Percentiles rank a stretch among this genome's conserved stretches.
These are phyloP conservation scores for rapeseed (Brassica napus) DNA, from an alignment of 345 rosid species.

Conservation along the genomic window DNA sequence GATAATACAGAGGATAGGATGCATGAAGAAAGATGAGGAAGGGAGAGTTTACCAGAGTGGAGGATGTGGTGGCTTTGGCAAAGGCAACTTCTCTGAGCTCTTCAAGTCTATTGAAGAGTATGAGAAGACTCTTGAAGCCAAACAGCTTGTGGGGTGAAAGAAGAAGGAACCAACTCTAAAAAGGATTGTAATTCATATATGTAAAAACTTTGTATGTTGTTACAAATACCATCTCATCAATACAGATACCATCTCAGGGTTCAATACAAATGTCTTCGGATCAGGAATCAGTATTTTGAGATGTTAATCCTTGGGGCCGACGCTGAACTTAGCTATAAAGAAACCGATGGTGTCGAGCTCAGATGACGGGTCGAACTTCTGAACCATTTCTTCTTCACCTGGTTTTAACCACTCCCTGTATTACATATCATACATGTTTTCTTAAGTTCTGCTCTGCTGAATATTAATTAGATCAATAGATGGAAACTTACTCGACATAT, in stretches of 20 bases:
- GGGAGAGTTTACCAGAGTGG: conserved; percentile 84
- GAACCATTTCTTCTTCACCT: conserved; percentile 86
- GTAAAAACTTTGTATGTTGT: conserved; percentile 3
- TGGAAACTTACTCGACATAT: conserved; percentile 66
- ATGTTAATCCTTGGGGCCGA: conserved; percentile 50
- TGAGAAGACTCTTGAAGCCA: conserved; percentile 80
- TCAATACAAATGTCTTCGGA: conserved; percentile 15
- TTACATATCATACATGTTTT: conserved; percentile 16
- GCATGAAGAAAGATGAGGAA: conserved; percentile 65
- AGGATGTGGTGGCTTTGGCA: conserved; percentile 95
- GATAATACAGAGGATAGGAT: conserved; percentile 90
- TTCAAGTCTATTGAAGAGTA: conserved; percentile 92
- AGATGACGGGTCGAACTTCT: conserved; percentile 90
- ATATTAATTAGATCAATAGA: background rate
- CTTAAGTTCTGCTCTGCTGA: background rate
- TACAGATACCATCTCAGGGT: background rate
- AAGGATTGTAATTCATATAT: background rate
- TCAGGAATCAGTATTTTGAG: background rate
- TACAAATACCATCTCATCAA: conserved; percentile 7
- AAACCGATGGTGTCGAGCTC: conserved; percentile 89
- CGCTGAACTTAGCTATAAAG: conserved; percentile 85
- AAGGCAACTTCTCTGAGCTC: conserved; percentile 92
- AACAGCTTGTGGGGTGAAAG: conserved; percentile 32
- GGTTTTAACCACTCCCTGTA: conserved; percentile 93
- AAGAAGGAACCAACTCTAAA: background rate